Conservation (phyloP, 2,329 filamentous ascomycete genomes). For the Colletotrichum endophyticum region DNA sequence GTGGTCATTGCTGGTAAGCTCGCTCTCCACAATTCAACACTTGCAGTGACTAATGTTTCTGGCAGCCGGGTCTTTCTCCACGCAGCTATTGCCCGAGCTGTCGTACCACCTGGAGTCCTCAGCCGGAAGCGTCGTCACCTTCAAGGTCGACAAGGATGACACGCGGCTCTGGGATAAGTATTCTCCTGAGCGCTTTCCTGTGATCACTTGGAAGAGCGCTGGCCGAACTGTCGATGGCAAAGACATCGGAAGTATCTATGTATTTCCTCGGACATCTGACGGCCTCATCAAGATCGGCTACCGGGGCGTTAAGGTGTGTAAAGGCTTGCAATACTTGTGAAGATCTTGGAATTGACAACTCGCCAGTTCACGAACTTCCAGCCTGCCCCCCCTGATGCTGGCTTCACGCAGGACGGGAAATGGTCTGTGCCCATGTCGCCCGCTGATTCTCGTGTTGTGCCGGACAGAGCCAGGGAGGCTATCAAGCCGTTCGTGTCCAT, state of each 20-base stretch:
- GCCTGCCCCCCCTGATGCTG: slow-evolving; percentile 27
- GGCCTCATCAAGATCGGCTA: slow-evolving; percentile 33
- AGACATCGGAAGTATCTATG: slow-evolving; percentile 32
- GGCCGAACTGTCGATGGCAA: slow-evolving; percentile 29
- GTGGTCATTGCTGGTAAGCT: slow-evolving; percentile 41
- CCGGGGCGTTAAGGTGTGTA: slow-evolving; percentile 36
- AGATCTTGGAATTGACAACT: background rate
- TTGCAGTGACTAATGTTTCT: background rate
- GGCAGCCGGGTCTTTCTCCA: slow-evolving; percentile 34
- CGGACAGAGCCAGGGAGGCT: slow-evolving; percentile 25
- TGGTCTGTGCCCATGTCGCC: slow-evolving; percentile 35
- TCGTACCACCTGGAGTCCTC: slow-evolving; percentile 27
- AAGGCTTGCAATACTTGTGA: slow-evolving; percentile 30
- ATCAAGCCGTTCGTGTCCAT: slow-evolving; percentile 37
- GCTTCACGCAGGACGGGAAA: slow-evolving; percentile 32
- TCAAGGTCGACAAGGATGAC: slow-evolving; percentile 23
- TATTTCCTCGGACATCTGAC: slow-evolving; percentile 27
- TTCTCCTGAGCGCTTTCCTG: slow-evolving; percentile 34
- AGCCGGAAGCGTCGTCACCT: slow-evolving; percentile 23
- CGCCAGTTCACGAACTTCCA: slow-evolving; percentile 31
- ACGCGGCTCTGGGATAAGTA: slow-evolving; percentile 34
- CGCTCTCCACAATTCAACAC: slow-evolving; percentile 24
- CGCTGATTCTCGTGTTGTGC: slow-evolving; percentile 22
- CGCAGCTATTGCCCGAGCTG: slow-evolving; percentile 26
- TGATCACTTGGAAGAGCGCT: slow-evolving; percentile 34